phyloP scores from a whole-genome alignment of 495 filamentous ascomycete species.

The Aspergillus sclerotiicarbonarius region DNA sequence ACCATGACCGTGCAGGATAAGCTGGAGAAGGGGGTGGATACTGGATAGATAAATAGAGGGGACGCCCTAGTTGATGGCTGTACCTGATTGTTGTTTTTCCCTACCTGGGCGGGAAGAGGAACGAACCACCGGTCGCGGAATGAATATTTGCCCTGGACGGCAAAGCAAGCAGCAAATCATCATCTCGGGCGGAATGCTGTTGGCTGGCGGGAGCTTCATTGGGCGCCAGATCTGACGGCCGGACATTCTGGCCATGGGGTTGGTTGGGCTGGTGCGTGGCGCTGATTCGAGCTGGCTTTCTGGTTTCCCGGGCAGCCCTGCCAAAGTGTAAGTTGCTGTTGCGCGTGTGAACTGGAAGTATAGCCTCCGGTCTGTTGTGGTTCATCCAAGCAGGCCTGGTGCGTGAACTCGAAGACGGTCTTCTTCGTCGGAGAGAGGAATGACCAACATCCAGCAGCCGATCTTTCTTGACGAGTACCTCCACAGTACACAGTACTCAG shows the following conservation, averaged over 20 bases:
- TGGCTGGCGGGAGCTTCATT: neutral
- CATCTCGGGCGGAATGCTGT: neutral
- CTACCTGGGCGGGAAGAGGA: too few relatives aligned
- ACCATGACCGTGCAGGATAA: constrained; percentile 6
- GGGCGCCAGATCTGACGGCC: constrained; percentile 6
- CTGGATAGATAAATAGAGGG: neutral
- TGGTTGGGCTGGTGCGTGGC: constrained; percentile 9
- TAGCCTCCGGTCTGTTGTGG: neutral
- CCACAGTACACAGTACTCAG: too few relatives aligned
- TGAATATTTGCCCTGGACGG: neutral
- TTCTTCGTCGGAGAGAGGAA: too few relatives aligned
- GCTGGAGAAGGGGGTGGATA: neutral
- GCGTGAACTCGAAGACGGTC: too few relatives aligned
- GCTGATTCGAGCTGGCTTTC: constrained; percentile 1
- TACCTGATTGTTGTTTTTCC: neutral
- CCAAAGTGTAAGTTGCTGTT: neutral
- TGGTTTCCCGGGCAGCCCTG: constrained; percentile 24
- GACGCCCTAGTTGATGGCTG: neutral
- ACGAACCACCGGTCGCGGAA: constrained; percentile 4
- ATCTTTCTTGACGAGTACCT: neutral
- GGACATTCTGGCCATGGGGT: constrained; percentile 3
- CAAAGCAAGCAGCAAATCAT: neutral
- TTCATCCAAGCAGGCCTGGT: too few relatives aligned
- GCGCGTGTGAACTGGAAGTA: neutral
- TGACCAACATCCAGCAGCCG: too few relatives aligned